Percentiles rank a stretch among this genome's conserved stretches.
Conservation (phyloP, 2,329 filamentous ascomycete genomes). For the Byssochlamys sp. region DNA sequence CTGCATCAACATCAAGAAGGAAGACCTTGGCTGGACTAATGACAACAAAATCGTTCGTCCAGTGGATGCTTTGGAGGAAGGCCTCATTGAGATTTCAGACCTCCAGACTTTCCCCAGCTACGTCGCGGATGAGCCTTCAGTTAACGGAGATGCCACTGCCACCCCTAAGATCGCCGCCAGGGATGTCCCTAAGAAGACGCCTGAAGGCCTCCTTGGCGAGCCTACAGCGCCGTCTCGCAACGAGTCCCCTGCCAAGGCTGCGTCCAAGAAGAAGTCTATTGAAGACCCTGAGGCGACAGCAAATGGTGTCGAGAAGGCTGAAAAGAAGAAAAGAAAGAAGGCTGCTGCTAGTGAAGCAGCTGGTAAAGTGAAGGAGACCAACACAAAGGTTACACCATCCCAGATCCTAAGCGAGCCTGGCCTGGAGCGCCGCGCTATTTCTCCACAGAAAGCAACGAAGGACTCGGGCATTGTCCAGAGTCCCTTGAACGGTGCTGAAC, state of each 20-base stretch:
- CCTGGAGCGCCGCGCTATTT: conserved; percentile 3
- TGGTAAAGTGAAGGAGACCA: conserved; percentile 37
- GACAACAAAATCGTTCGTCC: conserved; percentile 78
- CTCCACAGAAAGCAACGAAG: conserved; percentile 5
- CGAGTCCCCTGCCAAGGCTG: conserved; percentile 31
- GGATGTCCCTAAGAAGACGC: conserved; percentile 32
- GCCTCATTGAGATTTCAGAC: conserved; percentile 64
- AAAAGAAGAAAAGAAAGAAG: conserved; percentile 64
- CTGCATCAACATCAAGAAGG: conserved; percentile 72
- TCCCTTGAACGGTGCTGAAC: neutral
- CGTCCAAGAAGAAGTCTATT: conserved; percentile 31
- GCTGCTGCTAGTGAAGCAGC: conserved; percentile 36
- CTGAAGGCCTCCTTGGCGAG: conserved; percentile 21
- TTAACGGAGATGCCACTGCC: conserved; percentile 34
- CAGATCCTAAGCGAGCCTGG: conserved; percentile 7
- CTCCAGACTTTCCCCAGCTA: conserved; percentile 45
- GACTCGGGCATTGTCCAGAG: neutral
- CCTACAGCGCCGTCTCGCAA: conserved; percentile 18
- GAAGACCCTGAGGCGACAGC: conserved; percentile 24
- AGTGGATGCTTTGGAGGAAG: conserved; percentile 65
- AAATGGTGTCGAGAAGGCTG: conserved; percentile 45
- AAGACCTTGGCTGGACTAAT: conserved; percentile 81
- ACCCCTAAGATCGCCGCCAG: conserved; percentile 29
- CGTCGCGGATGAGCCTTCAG: conserved; percentile 32
- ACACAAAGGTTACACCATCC: conserved; percentile 8